Base-by-base conservation (phyloP, 495 filamentous ascomycete genomes). In the Penicillium cosmopolitanum region DNA sequence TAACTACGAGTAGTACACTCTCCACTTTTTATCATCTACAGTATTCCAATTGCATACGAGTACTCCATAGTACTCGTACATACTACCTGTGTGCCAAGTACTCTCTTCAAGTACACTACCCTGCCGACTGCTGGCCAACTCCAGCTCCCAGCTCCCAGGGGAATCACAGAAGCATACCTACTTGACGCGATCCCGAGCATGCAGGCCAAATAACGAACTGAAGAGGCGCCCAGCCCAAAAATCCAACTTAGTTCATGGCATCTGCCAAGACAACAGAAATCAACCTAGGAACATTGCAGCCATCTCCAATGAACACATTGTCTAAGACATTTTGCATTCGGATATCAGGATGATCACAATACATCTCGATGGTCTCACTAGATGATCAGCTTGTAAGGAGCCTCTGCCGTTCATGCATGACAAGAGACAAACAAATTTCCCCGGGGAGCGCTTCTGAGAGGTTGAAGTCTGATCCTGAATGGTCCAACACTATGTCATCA, bases 301-400 rank as follows among this genome's bases (percentile, higher is more conserved):
- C 16, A 48, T 40, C 40, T 46, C 19, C 23, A 42, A 50, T 50
- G 53, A 51, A 53, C 46, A 55, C 52, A 55, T 7, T 66, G 64
- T 67, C 66, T 69, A n/a, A 69, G 66, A 69, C 66, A 69, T 25
- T 25, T 31, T 38, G 36, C 54, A 6, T 10, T 11, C 33, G 53
- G 56, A 57, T 28, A 61, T 63, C 47, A 53, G 6, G 60, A 61
- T 63, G 36, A 36, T 55, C 62, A 57, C 7, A 55, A 56, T 51
- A 62, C 35, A 57, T 51, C 23, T 51, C 23, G 38, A 28, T 25
- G 18, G 67, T 67, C 48, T 69, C 67, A 67, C 62, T 31, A 57
- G 42, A 25, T 33, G 44, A 51, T 47, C 21, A 11, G 11, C 28
- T 44, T 40, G 6, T 13, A 55, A 42, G 11, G 38, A 33, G 40